Evolutionary conservation across 2,329 filamentous ascomycete genomes (phyloP), one percentile per base, ranked within the genome.

Genomic region (Penicillium sp.): DNA sequence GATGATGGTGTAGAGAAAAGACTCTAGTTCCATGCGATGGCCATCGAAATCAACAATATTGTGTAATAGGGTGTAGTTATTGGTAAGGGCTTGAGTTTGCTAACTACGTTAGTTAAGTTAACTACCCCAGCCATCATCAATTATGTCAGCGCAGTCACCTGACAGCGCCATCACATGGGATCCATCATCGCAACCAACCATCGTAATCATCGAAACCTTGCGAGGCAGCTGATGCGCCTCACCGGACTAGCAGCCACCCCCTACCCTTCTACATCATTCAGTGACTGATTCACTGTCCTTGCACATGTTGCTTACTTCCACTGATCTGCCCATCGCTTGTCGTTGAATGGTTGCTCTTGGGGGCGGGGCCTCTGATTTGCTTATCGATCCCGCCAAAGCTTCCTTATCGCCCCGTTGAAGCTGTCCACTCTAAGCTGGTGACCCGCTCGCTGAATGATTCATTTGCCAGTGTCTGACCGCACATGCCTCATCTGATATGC

Each of bases 311-410:
- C 11, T 17, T 38, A n/a, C 17, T n/a, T 17, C 38, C 41, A 7
- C 14, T 39, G 43, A 39, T 10, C 41, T 35, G 35, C 28, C 35
- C 35, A 17, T 42, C 14, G 7, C 43, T 31, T 6, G n/a, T 48
- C 34, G 28, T 38, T 53, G 22, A 45, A 20, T 47, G 25, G 51
- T 15, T 54, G 22, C 25, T 35, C 20, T 31, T 39, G 34, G 4
- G n/a, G n/a, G 51, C 37, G 35, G 25, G 34, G 51, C 25, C 48
- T 55, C 28, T 60, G 54, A 60, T 60, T 59, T 55, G 55, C 63
- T 63, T 65, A 63, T 65, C 63, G 59, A 58, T 57, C 47, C 61
- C 61, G 50, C 53, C 22, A 49, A 47, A 58, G 55, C 53, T 54
- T 53, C 59, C 59, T 65, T 65, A 65, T 65, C 63, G 56, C 22